Evolutionary conservation across 768 basidiomycete genomes (phyloP), one percentile per base, ranked within the genome.

Genomic region (Podaxis rugospora): DNA sequence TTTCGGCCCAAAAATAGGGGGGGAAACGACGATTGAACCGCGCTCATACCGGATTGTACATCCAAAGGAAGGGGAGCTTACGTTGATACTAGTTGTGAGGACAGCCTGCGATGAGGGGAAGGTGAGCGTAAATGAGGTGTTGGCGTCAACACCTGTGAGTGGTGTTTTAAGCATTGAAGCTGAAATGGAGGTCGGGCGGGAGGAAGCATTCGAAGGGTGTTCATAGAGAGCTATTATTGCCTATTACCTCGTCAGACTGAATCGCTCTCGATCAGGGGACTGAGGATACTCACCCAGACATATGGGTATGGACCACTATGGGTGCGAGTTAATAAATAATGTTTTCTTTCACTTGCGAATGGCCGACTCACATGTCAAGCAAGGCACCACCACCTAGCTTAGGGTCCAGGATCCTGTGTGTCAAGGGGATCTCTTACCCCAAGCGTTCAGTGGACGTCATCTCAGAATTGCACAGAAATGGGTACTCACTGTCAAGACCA

Each of bases 221-320:
- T 94, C 92, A 70, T 90, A 93, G 18, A 95, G 76, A 0, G 83
- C 80, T 56, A 93, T 77, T 68, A 93, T 86, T 18, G 90, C 85
- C 91, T 92, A 40, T 40, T 49, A 42, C 23, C 11, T 9, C 55
- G 25, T 63, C 28, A 51, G 27, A 47, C 57, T 3, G 39, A 28
- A 9, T 13, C 13, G 40, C 16, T 23, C 16, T 37, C 3, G 6
- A 23, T 27, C 16, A 49, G 9, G 27, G n/a, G 28, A 49, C 55
- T 28, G 25, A 42, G 39, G 4, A 16, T 10, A 69, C 80, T 47
- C 69, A 85, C 88, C 90, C 90, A 92, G 66, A 92, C 79, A 65
- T 92, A 75, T 7, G 90, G 90, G 71, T 93, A 94, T 10, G 92
- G 89, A 0, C 91, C 91, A 23, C 90, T 92, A 63, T 25, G 51